Percentiles rank a stretch among this genome's conserved stretches.
Conservation (phyloP, 2,329 filamentous ascomycete genomes). For the Paraconiothyrium brasiliense region DNA sequence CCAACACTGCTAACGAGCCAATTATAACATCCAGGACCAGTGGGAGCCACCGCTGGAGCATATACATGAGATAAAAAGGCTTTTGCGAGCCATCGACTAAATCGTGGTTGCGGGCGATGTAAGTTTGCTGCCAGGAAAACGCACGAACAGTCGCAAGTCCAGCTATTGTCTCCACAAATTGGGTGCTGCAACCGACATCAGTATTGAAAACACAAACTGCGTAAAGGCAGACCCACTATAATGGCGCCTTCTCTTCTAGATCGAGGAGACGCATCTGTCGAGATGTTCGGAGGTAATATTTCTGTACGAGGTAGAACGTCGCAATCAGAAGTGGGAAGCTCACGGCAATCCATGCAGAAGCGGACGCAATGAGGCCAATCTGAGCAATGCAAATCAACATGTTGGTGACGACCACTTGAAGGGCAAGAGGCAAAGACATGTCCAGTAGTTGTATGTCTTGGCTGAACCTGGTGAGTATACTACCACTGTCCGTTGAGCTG, state of each 20-base stretch:
- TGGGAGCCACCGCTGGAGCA: conserved; percentile 49
- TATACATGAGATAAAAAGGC: conserved; percentile 49
- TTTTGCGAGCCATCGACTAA: conserved; percentile 47
- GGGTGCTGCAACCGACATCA: neutral
- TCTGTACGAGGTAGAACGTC: conserved; percentile 51
- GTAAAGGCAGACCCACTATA: conserved; percentile 40
- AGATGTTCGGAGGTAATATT: conserved; percentile 55
- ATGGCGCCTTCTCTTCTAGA: conserved; percentile 57
- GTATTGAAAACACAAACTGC: no score
- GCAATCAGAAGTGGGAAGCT: conserved; percentile 41
- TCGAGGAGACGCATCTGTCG: conserved; percentile 60
- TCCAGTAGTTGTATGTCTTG: conserved; percentile 24
- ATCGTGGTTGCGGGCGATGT: neutral
- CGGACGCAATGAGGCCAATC: conserved; percentile 2
- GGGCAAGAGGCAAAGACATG: conserved; percentile 5
- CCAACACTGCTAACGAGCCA: conserved; percentile 27
- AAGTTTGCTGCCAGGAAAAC: conserved; percentile 52
- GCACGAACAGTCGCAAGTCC: conserved; percentile 60
- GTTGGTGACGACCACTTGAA: conserved; percentile 4
- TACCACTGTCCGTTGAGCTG: conserved; percentile 9
- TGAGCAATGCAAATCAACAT: conserved; percentile 4
- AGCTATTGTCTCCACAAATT: conserved; percentile 52
- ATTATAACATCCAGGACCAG: conserved; percentile 45
- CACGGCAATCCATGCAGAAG: conserved; percentile 20
- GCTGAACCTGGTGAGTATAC: conserved; percentile 18